Evolutionary conservation across 116 monocot species (phyloP), one percentile per base, ranked within the genome.

Genomic region (Dioscorea cayenensis): DNA sequence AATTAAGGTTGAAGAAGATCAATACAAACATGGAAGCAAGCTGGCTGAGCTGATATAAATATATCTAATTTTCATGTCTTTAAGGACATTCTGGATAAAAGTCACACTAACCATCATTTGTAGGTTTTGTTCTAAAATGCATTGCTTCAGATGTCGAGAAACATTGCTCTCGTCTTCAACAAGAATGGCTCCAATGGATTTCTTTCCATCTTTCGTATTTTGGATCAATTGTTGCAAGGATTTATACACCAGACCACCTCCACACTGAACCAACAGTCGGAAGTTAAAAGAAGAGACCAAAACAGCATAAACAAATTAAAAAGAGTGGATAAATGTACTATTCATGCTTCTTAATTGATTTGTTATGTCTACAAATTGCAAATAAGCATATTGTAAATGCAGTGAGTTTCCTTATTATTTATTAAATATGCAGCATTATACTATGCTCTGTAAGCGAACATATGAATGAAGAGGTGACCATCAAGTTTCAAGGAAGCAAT

Each of bases 121-220:
- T 75, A 94, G 64, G 67, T 80, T 78, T 36, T 85, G 68, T 38
- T 94, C 94, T 21, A 85, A 28, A 43, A 83, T 90, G 75, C 85
- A 94, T 49, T 83, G 77, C 67, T 87, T 85, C 36, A 90, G 83
- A 75, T 94, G 94, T 63, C 94, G 94, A 63, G 90, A 87, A 50
- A 82, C 80, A 48, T 28, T 71, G 64, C 72, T 55, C 12, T 87
- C 87, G 66, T 78, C 80, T 66, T 87, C 85, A 17, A 87, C 90
- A 79, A 94, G 64, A 80, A 90, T 76, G 64, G 48, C 49, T 65
- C 87, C 90, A 27, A 77, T 60, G 29, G 73, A 73, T 66, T 70
- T 85, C 17, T 77, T 79, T 67, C 81, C 78, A 71, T 67, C 73
- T 66, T 77, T 85, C 75, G 90, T 73, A 61, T 81, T 87, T 70